Percentiles rank a stretch among this genome's conserved stretches.
These are phyloP conservation scores for Neonectria magnoliae DNA, from an alignment of 2,329 filamentous ascomycete genomes.

Conservation along the genomic window DNA sequence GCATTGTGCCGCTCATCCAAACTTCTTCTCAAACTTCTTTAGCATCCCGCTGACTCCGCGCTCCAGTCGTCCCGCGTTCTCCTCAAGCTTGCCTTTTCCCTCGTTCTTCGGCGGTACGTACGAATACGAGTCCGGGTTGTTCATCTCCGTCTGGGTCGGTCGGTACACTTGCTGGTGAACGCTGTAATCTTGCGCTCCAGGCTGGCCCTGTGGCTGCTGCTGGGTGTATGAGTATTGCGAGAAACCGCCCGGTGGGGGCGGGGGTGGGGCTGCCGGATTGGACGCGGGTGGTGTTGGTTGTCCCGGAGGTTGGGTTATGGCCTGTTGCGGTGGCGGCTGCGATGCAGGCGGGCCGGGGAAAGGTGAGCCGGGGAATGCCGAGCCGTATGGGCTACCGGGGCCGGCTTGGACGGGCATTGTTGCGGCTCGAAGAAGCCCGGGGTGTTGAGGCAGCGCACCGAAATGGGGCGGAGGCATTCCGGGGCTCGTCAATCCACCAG, in stretches of 20 bases:
- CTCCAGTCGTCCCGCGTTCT: conserved; percentile 73
- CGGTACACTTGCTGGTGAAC: conserved; percentile 77
- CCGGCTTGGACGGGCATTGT: conserved; percentile 61
- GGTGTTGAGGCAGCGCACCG: conserved; percentile 51
- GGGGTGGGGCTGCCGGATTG: conserved; percentile 50
- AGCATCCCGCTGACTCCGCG: conserved; percentile 76
- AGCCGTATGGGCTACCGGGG: conserved; percentile 55
- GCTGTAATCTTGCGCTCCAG: conserved; percentile 57
- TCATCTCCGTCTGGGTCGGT: conserved; percentile 70
- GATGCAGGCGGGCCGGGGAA: conserved; percentile 58
- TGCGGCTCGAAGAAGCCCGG: conserved; percentile 57
- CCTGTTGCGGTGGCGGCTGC: conserved; percentile 43
- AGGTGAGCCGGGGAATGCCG: conserved; percentile 54
- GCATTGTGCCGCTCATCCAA: conserved; percentile 53
- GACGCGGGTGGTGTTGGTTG: conserved; percentile 48
- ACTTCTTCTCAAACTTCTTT: conserved; percentile 83
- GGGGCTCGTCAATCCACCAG: conserved; percentile 55
- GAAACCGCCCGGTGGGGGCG: conserved; percentile 63
- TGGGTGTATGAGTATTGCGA: conserved; percentile 60
- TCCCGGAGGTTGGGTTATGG: conserved; percentile 37
- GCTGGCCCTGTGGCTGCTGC: conserved; percentile 40
- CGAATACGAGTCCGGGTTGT: conserved; percentile 45
- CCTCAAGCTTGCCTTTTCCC: conserved; percentile 65
- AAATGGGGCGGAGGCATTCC: conserved; percentile 55
- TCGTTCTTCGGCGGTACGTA: conserved; percentile 58